A percentile compares a stretch with the other conserved stretches of the same genome.
Conservation (phyloP, 2,329 filamentous ascomycete species). For the Stagonosporopsis chrysanthemi region DNA sequence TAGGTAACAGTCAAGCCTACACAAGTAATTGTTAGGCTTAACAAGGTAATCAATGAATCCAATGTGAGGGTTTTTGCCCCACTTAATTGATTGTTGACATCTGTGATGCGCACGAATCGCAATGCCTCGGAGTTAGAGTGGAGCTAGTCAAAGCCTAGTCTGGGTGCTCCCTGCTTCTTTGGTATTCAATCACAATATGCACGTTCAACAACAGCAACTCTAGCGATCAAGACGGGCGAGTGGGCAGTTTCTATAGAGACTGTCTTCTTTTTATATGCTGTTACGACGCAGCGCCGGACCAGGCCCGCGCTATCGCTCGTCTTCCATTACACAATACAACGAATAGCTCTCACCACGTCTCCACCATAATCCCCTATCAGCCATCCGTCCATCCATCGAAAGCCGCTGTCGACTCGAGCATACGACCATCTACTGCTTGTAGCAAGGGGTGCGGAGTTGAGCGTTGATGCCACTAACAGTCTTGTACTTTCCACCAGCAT, state of each 20-base stretch:
- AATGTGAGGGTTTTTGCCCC: too few relatives aligned
- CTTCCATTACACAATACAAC: conserved; percentile 8
- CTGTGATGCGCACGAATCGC: neutral
- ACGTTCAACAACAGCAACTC: conserved; percentile 12
- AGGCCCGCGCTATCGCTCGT: conserved; percentile 8
- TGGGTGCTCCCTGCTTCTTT: conserved; percentile 10
- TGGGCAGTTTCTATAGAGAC: conserved; percentile 1
- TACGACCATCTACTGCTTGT: conserved; percentile 17
- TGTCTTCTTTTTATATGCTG: conserved; percentile 6
- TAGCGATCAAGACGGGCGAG: conserved; percentile 7
- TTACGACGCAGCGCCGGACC: conserved; percentile 3
- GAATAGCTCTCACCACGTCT: conserved; percentile 9
- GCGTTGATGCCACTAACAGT: conserved; percentile 16
- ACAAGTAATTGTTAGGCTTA: too few relatives aligned
- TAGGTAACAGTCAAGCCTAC: too few relatives aligned
- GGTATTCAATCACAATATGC: conserved; percentile 3
- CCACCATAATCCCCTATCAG: conserved; percentile 5
- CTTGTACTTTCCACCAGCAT: conserved; percentile 18
- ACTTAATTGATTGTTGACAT: too few relatives aligned
- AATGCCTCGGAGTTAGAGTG: conserved; percentile 2
- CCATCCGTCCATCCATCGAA: conserved; percentile 6
- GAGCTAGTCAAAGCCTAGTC: conserved; percentile 6
- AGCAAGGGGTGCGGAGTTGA: conserved; percentile 17
- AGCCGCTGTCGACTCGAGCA: conserved; percentile 4
- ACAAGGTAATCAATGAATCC: too few relatives aligned